Evolutionary conservation across 768 basidiomycete genomes (phyloP).

Genomic region (Termitomyces sp.): DNA sequence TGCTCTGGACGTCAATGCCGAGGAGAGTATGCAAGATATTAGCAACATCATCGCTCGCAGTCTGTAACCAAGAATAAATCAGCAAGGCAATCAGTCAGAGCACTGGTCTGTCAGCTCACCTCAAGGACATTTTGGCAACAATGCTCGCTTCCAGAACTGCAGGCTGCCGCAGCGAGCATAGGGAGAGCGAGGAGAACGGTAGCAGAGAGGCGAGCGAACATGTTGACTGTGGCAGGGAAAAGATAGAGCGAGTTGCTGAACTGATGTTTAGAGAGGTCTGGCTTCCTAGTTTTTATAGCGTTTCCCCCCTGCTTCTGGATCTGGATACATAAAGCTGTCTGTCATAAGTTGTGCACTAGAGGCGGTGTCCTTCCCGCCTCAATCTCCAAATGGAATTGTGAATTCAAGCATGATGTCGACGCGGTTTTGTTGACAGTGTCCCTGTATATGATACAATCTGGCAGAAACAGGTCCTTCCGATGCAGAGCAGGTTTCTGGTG

Average conservation of each 20-base stretch:
- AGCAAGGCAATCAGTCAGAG: background rate
- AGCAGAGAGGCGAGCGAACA: constrained; percentile 6
- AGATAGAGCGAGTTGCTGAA: background rate
- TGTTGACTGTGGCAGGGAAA: background rate
- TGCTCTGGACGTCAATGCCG: background rate
- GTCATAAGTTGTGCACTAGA: background rate
- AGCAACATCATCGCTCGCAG: background rate
- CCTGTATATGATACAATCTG: background rate
- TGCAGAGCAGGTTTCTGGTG: background rate
- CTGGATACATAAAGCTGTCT: background rate
- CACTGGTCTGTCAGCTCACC: background rate
- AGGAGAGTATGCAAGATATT: background rate
- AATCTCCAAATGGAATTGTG: background rate
- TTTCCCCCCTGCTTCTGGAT: background rate
- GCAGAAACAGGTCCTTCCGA: background rate
- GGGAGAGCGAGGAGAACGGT: constrained; percentile 2
- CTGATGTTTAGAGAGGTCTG: background rate
- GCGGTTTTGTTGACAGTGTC: background rate
- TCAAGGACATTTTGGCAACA: background rate
- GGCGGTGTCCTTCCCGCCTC: no score
- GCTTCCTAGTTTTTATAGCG: background rate
- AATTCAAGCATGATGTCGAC: background rate
- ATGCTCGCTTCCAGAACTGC: background rate
- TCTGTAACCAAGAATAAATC: background rate
- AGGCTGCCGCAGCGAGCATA: background rate